Conservation (phyloP, 805 yeast genomes). For the Kluyveromyces lactis region DNA sequence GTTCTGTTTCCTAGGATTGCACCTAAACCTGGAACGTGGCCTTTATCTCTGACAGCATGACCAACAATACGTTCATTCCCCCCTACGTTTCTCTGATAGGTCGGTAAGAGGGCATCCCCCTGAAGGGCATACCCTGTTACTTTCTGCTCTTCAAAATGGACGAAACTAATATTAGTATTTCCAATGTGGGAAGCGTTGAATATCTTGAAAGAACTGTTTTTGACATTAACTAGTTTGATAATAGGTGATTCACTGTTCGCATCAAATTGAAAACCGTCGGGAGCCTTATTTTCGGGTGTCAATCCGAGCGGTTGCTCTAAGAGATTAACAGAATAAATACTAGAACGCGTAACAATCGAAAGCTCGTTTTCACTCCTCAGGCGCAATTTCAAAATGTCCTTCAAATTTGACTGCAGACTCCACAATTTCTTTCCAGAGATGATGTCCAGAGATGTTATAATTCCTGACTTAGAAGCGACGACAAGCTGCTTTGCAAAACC, state of each 20-base stretch:
- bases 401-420: slow-evolving; percentile 25
- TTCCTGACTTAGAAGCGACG: slow-evolving; percentile 34
- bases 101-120: slow-evolving; percentile 15
- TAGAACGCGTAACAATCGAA: not conserved
- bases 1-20: slow-evolving; percentile 58
- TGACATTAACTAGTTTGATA: slow-evolving; percentile 5
- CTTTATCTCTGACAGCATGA: slow-evolving; percentile 33
- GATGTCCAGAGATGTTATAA: slow-evolving; percentile 37
- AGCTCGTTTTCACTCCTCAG: slow-evolving; percentile 6
- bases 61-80: slow-evolving; percentile 34
- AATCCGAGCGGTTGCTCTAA: not conserved
- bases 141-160: slow-evolving; percentile 14
- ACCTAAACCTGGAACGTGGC: slow-evolving; percentile 52
- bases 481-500: slow-evolving; percentile 40
- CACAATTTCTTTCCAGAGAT: slow-evolving; percentile 34
- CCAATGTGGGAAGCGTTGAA: slow-evolving; percentile 4
- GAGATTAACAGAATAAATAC: not conserved
- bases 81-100: slow-evolving; percentile 33
- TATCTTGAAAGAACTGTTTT: slow-evolving; percentile 8
- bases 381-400: slow-evolving; percentile 19
- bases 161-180: slow-evolving; percentile 13
- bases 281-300: not conserved
- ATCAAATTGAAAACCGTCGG: not conserved
- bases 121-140: slow-evolving; percentile 23
- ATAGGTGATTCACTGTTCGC: not conserved